phyloP scores from a whole-genome alignment of 495 filamentous ascomycete genomes.

The Lindgomyces ingoldianus region DNA sequence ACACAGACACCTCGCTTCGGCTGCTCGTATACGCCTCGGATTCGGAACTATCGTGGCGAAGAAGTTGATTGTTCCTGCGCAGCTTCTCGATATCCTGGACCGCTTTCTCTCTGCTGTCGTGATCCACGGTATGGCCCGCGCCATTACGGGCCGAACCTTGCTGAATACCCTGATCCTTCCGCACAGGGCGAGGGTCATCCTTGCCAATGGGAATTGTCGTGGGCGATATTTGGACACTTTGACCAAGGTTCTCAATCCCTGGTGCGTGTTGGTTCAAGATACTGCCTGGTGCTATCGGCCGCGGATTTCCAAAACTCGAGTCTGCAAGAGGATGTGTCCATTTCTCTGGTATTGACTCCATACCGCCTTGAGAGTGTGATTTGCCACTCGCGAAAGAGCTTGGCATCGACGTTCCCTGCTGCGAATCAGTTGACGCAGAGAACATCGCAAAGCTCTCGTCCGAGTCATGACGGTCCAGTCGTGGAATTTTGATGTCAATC shows the following conservation, averaged over 20 bases:
- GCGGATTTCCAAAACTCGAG: slow-evolving; percentile 27
- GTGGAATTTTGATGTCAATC: slow-evolving; percentile 44
- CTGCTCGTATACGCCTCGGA: slow-evolving; percentile 35
- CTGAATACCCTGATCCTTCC: slow-evolving; percentile 9
- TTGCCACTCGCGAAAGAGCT: slow-evolving; percentile 50
- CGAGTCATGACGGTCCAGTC: slow-evolving; percentile 67
- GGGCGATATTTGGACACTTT: slow-evolving; percentile 27
- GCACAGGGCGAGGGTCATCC: background rate
- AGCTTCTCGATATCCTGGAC: slow-evolving; percentile 34
- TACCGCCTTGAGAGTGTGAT: slow-evolving; percentile 45
- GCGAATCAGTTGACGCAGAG: slow-evolving; percentile 66
- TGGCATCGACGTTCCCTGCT: slow-evolving; percentile 38
- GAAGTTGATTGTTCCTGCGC: slow-evolving; percentile 35
- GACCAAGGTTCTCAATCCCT: slow-evolving; percentile 11
- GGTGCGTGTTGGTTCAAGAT: slow-evolving; percentile 9
- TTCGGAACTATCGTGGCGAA: slow-evolving; percentile 38
- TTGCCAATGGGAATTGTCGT: slow-evolving; percentile 27
- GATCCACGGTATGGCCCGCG: slow-evolving; percentile 11
- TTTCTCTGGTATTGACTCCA: slow-evolving; percentile 34
- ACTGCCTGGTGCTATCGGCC: background rate
- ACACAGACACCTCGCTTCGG: slow-evolving; percentile 18
- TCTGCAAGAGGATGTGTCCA: slow-evolving; percentile 23
- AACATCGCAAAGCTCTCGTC: slow-evolving; percentile 82
- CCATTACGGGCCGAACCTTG: slow-evolving; percentile 29
- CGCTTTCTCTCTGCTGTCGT: slow-evolving; percentile 27